A percentile compares a stretch with the other conserved stretches of the same genome.
Conservation (phyloP, 2,329 filamentous ascomycete species). For the Venturiaceae sp. region DNA sequence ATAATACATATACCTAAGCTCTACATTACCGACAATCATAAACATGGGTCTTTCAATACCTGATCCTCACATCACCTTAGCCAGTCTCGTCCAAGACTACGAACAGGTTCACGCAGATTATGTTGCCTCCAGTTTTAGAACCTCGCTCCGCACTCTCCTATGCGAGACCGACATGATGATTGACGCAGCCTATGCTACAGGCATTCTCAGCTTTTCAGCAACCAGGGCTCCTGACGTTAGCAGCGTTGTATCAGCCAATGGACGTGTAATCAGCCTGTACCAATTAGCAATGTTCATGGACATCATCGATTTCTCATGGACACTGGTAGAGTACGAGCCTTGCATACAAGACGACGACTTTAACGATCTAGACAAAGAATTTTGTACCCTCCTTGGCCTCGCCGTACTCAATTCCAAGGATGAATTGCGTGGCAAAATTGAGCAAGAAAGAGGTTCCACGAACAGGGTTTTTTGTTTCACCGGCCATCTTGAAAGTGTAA, state of each 20-base stretch:
- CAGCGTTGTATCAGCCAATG: neutral
- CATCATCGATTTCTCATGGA: neutral
- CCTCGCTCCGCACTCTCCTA: neutral
- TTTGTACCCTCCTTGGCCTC: neutral
- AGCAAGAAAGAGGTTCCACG: neutral
- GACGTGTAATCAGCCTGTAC: neutral
- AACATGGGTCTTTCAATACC: neutral
- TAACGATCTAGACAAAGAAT: neutral
- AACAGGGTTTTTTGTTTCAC: neutral
- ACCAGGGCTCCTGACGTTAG: neutral
- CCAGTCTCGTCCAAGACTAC: neutral
- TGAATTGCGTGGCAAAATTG: neutral
- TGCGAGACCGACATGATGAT: neutral
- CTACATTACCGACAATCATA: too few relatives aligned
- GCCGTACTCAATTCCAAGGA: neutral
- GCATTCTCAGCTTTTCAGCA: neutral
- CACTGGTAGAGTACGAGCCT: neutral
- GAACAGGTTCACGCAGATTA: neutral
- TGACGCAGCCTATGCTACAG: neutral
- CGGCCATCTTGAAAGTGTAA: neutral
- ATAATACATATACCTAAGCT: too few relatives aligned
- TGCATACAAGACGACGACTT: neutral
- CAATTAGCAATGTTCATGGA: neutral
- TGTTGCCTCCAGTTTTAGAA: neutral
- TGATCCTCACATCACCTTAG: neutral